Evolutionary conservation across 225 moss, liverwort and hornwort genomes (phyloP), one percentile per base, ranked within the genome.

Genomic region (Antitrichia curtipendula): DNA sequence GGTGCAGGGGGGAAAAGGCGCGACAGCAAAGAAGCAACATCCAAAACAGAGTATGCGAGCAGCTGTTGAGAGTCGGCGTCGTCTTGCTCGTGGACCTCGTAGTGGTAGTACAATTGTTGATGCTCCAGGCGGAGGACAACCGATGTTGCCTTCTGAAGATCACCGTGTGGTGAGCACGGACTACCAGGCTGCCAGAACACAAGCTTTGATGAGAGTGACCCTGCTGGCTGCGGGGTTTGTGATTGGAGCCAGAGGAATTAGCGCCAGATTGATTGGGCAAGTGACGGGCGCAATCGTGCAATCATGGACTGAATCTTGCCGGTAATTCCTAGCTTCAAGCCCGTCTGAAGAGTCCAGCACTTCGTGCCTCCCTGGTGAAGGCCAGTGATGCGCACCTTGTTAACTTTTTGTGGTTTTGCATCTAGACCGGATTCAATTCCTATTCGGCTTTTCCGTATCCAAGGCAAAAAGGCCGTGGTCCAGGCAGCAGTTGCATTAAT

Each of bases 221-320:
- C 88, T 99, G 31, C 88, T 99, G 77, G 98, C 98, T 50, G 98
- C 97, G 3, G 97, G 98, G 22, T 99, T 99, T 92, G 98, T 99
- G 60, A 99, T 99, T 78, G 98, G 98, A 56, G 97, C 97, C 12
- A 81, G 98, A 83, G 97, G 98, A 16, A 99, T 99, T 91, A 96
- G 96, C 83, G 98, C 97, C 32, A 91, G 98, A 53, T 87, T 99
- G 87, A 99, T 99, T 81, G 97, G 98, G 62, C 98, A 99, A 86
- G 96, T 99, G 40, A 99, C 98, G 52, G 96, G 98, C 62, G 97
- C 97, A 69, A 99, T 99, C n/a, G 98, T 99, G 52, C 98, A 99
- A 82, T 99, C 97, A 57, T 99, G 98, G 98, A 99, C 98, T 34
- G 98, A 99, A 90, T 97, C 97, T 78, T 96, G 96, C 87, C 89